phyloP scores from a whole-genome alignment of 257 asterid species.

The Petunia secreta region DNA sequence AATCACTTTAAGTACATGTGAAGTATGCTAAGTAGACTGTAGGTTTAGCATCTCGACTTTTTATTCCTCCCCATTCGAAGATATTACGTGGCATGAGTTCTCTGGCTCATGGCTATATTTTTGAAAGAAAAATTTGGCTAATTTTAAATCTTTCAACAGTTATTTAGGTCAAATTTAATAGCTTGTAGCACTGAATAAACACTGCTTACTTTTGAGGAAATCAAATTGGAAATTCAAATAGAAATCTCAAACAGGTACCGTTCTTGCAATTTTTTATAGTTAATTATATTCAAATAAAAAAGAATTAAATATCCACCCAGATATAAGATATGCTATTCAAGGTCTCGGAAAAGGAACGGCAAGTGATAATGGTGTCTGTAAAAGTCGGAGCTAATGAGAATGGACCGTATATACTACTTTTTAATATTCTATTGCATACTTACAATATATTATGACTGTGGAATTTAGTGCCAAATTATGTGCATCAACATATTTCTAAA shows the following conservation, averaged over 20 bases:
- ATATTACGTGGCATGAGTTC: neutral
- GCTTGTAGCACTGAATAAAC: neutral
- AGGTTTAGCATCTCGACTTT: too few species aligned
- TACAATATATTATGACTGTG: slow-evolving; percentile 23
- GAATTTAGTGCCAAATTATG: slow-evolving; percentile 52
- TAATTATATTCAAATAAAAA: too few species aligned
- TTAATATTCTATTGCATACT: slow-evolving; percentile 4
- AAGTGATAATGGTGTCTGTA: slow-evolving; percentile 19
- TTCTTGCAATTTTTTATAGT: too few species aligned
- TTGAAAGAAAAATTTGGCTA: neutral
- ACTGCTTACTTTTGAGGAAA: neutral
- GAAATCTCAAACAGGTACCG: too few species aligned
- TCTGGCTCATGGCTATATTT: neutral
- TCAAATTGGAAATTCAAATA: neutral
- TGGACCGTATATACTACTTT: slow-evolving; percentile 32
- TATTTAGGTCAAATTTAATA: neutral
- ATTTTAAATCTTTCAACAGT: neutral
- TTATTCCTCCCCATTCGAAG: neutral
- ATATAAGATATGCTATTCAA: neutral
- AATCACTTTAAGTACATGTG: too few species aligned
- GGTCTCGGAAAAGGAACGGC: neutral
- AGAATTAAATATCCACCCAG: too few species aligned
- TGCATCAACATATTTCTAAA: slow-evolving; percentile 35
- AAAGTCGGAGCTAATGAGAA: slow-evolving; percentile 31
- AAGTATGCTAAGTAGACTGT: too few species aligned